Conservation (phyloP, 2,329 filamentous ascomycete species). For the Nectriaceae sp. region DNA sequence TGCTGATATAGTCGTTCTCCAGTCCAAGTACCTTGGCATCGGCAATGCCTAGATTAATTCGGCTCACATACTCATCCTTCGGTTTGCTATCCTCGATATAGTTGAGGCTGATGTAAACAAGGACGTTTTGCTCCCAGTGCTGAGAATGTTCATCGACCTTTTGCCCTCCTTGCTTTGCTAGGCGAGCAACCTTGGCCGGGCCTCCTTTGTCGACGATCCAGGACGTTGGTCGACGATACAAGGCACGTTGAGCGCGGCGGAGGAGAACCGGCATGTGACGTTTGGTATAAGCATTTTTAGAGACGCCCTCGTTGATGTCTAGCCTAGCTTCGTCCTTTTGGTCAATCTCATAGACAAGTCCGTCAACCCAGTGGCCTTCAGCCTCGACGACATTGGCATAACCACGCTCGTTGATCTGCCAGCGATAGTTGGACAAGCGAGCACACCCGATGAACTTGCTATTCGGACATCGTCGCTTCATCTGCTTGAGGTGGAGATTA, state of each 20-base stretch:
- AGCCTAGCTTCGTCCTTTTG: constrained; percentile 39
- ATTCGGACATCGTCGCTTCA: constrained; percentile 45
- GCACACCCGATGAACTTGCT: constrained; percentile 42
- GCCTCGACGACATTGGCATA: constrained; percentile 44
- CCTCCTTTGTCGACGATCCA: constrained; percentile 42
- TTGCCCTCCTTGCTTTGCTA: constrained; percentile 18
- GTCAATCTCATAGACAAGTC: constrained; percentile 44
- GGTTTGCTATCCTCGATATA: constrained; percentile 36
- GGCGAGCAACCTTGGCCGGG: constrained; percentile 28
- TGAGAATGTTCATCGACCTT: constrained; percentile 19
- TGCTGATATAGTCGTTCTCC: constrained; percentile 37
- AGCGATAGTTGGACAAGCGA: constrained; percentile 40
- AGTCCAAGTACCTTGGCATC: constrained; percentile 40
- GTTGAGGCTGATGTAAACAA: constrained; percentile 42
- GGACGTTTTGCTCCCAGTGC: constrained; percentile 32
- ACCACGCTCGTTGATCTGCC: constrained; percentile 50
- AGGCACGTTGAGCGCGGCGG: constrained; percentile 30
- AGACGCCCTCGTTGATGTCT: constrained; percentile 44
- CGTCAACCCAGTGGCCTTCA: constrained; percentile 39
- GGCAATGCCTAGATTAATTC: constrained; percentile 40
- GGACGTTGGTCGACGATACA: constrained; percentile 39
- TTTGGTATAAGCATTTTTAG: constrained; percentile 41
- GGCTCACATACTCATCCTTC: constrained; percentile 41
- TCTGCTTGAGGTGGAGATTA: constrained; percentile 47
- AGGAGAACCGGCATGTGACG: constrained; percentile 35